Evolutionary conservation across 2,329 filamentous ascomycete species (phyloP).

Genomic region (Talaromyces verruculosus): DNA sequence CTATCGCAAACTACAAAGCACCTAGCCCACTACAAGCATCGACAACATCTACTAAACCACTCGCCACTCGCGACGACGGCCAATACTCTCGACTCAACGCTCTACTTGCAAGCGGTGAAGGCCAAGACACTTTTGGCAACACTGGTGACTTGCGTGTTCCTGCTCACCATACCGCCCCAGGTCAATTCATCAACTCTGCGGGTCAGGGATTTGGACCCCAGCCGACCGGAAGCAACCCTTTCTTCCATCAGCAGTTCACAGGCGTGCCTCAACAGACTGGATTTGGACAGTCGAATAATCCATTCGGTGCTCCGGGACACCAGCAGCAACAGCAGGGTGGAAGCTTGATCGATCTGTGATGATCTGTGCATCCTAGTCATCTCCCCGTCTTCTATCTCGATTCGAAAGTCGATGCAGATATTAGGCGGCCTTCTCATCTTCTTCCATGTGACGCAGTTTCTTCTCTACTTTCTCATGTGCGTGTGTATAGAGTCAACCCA

Average conservation of each 20-base stretch:
- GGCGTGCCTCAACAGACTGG: constrained; percentile 57
- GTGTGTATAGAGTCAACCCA: constrained; percentile 9
- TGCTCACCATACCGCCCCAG: constrained; percentile 92
- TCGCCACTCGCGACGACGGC: constrained; percentile 48
- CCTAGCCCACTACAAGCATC: constrained; percentile 25
- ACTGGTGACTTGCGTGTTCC: constrained; percentile 94
- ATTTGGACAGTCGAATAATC: constrained; percentile 51
- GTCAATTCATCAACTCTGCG: constrained; percentile 94
- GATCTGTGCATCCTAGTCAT: too few relatives aligned
- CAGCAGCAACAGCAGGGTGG: constrained; percentile 48
- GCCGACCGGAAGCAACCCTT: constrained; percentile 82
- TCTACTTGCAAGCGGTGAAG: constrained; percentile 81
- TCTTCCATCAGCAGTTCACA: constrained; percentile 79
- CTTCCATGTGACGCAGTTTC: background rate
- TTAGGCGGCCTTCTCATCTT: background rate
- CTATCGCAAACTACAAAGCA: constrained; percentile 34
- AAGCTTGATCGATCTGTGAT: constrained; percentile 62
- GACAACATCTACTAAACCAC: constrained; percentile 35
- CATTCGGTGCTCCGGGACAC: constrained; percentile 55
- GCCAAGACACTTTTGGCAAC: constrained; percentile 96
- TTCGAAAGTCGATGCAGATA: background rate
- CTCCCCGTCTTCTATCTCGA: too few relatives aligned
- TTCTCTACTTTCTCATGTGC: background rate
- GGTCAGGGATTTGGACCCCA: constrained; percentile 72
- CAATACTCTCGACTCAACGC: constrained; percentile 76